A percentile compares a stretch with the other conserved stretches of the same genome.
phyloP scores from a whole-genome alignment of 2,329 filamentous ascomycete genomes.

The Lachnellula occidentalis region DNA sequence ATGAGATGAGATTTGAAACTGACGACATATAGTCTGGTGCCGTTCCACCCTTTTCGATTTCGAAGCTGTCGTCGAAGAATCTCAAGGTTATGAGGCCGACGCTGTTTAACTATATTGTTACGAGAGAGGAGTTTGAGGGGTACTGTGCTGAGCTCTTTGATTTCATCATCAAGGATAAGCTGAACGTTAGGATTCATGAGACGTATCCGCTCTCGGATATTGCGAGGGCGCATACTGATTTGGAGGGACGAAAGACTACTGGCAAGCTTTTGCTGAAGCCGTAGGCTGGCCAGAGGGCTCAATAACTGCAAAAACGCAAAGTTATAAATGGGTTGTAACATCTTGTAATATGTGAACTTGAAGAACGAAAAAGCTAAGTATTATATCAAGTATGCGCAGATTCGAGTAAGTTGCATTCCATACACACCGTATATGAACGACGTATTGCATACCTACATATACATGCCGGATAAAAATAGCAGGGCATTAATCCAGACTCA shows the following conservation, averaged over 20 bases:
- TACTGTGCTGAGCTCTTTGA: constrained; percentile 70
- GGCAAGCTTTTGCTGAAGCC: constrained; percentile 73
- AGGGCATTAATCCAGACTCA: no score
- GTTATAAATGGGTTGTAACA: neutral
- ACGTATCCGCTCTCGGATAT: constrained; percentile 71
- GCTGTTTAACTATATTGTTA: constrained; percentile 64
- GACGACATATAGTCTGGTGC: constrained; percentile 29
- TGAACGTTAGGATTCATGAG: constrained; percentile 71
- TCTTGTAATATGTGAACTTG: no score
- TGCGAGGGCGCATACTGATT: constrained; percentile 65
- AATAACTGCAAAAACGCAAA: neutral
- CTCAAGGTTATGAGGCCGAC: constrained; percentile 68
- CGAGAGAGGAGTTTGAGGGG: constrained; percentile 63
- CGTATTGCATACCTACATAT: no score
- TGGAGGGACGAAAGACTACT: constrained; percentile 76
- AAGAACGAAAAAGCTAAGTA: neutral
- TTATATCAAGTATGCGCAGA: neutral
- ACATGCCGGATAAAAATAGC: no score
- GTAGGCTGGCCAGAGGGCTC: constrained; percentile 30
- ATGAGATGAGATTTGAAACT: neutral
- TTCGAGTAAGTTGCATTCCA: no score
- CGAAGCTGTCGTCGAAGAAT: constrained; percentile 66
- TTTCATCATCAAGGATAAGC: constrained; percentile 61
- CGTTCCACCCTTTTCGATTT: constrained; percentile 59
- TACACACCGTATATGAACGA: no score